Evolutionary conservation across 345 rosid species (phyloP), one percentile per base, ranked within the genome.

Genomic region (Gossypium australe): DNA sequence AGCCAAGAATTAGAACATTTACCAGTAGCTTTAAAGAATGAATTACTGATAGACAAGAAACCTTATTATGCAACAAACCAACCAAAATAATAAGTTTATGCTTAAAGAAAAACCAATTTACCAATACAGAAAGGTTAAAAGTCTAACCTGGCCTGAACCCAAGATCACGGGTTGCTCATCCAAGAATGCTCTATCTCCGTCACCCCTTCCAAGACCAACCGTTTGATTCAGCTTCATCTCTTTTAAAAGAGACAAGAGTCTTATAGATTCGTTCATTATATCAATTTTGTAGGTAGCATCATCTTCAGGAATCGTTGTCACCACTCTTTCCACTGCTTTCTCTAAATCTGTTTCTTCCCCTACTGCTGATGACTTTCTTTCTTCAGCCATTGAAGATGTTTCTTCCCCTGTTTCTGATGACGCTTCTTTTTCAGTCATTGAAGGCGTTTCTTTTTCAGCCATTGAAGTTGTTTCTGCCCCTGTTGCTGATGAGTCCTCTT

Each of bases 71-170:
- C 41, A 34, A 34, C 41, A 34, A 34, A 34, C 41, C 41, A 5
- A 34, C 41, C 41, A 34, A 34, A 34, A 34, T 34, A 5, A 34
- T 34, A 34, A 34, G 41, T 34, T 34, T 34, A 34, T 34, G 41
- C 41, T 34, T 5, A 34, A 34, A 34, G 7, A 4, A 34, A 34
- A 34, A 1, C 41, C 41, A 34, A 34, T 34, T 5, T 34, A 34
- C 7, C 41, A 34, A 34, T 34, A 34, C 41, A 34, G 41, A 34
- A 16, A 72, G 66, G 11, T 38, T 20, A 1, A 70, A 66, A 25
- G 24, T 38, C 78, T 17, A 75, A 88, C 94, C 94, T 83, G 84
- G 0, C 89, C 92, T 76, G 89, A 80, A 51, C 86, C 83, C 71
- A 88, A 61, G 69, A 87, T 73, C 17, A 89, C 90, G 59, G 91